phyloP scores from a whole-genome alignment of 257 asterid genomes.

The Penstemon davidsonii region DNA sequence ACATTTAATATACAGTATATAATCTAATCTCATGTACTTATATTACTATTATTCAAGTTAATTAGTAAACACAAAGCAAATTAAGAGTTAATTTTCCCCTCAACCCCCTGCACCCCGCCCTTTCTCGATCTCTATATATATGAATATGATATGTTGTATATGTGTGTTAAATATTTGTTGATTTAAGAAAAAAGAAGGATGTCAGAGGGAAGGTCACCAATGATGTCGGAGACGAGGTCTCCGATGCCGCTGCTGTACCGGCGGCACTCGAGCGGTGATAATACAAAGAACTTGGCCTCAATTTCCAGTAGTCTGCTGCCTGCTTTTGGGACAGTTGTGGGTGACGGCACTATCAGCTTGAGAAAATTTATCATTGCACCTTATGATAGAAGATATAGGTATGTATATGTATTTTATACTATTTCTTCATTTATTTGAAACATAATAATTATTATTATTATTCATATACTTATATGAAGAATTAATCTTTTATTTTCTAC shows the following conservation, averaged over 20 bases:
- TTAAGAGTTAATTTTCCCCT: background rate
- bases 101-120: slow-evolving; percentile 5
- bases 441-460: too few relatives aligned
- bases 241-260: slow-evolving; percentile 58
- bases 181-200: slow-evolving; percentile 19
- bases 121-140: background rate
- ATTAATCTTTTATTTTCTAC: too few relatives aligned
- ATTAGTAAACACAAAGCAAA: background rate
- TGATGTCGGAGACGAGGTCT: slow-evolving; percentile 46
- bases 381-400: slow-evolving; percentile 83
- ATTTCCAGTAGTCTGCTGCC: slow-evolving; percentile 92
- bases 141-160: too few relatives aligned
- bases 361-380: slow-evolving; percentile 65
- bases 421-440: too few relatives aligned
- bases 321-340: slow-evolving; percentile 78
- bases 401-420: background rate
- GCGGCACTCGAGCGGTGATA: slow-evolving; percentile 51
- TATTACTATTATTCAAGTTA: too few relatives aligned
- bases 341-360: slow-evolving; percentile 51
- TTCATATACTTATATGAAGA: too few relatives aligned
- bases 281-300: slow-evolving; percentile 61
- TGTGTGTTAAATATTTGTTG: background rate
- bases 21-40: background rate
- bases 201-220: slow-evolving; percentile 39
- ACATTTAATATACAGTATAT: background rate